phyloP scores from a whole-genome alignment of 495 filamentous ascomycete species.

The Achaetomiella virescens region DNA sequence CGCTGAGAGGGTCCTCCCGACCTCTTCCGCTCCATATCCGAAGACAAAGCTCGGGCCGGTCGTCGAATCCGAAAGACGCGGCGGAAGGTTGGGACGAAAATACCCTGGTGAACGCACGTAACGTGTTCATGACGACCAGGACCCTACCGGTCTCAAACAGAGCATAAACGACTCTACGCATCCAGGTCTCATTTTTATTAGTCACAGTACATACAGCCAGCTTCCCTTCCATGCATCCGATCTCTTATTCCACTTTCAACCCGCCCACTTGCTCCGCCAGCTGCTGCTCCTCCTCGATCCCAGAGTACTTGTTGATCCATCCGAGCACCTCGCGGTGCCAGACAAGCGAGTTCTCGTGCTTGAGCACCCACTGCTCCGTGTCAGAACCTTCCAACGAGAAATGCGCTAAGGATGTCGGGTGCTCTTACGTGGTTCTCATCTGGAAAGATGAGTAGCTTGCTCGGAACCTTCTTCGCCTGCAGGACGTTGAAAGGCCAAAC shows the following conservation, averaged over 20 bases:
- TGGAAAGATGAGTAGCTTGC: slow-evolving; percentile 73
- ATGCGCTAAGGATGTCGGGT: background rate
- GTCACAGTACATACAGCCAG: no score
- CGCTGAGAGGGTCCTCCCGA: no score
- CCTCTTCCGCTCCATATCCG: no score
- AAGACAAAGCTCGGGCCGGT: no score
- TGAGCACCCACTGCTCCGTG: slow-evolving; percentile 69
- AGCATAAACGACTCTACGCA: no score
- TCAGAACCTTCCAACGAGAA: background rate
- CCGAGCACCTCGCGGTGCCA: slow-evolving; percentile 87
- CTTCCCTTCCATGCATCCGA: no score
- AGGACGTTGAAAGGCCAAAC: slow-evolving; percentile 82
- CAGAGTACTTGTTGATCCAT: slow-evolving; percentile 82
- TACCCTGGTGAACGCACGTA: no score
- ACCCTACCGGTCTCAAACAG: no score
- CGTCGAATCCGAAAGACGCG: no score
- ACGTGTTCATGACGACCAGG: no score
- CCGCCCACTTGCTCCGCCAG: background rate
- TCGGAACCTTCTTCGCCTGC: slow-evolving; percentile 65
- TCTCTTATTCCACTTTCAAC: background rate
- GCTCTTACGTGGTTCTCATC: slow-evolving; percentile 61
- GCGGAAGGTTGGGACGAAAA: no score
- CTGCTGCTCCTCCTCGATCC: slow-evolving; percentile 34
- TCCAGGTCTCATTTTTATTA: no score
- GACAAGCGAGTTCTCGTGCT: slow-evolving; percentile 81